Evolutionary conservation across 257 asterid species (phyloP).

Genomic region (Sherardia arvensis): DNA sequence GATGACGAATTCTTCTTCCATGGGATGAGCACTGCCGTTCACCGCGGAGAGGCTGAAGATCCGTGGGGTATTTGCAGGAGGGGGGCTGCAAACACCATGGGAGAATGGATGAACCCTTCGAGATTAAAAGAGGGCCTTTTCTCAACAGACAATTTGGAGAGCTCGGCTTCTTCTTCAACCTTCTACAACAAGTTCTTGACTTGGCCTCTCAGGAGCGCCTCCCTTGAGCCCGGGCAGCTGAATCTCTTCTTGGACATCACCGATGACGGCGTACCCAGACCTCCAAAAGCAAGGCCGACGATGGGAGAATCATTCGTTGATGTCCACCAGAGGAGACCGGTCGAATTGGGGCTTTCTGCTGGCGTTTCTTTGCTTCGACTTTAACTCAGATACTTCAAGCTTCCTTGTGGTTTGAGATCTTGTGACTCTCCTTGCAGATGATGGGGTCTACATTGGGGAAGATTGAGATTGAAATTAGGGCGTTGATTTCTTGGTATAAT

Average conservation of each 20-base stretch:
- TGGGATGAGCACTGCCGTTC: conserved; percentile 14
- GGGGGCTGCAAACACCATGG: conserved; percentile 53
- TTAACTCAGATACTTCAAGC: conserved; percentile 41
- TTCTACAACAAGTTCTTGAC: conserved; percentile 80
- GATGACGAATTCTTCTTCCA: conserved; percentile 30
- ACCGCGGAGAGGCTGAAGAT: conserved; percentile 26
- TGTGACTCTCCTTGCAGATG: conserved; percentile 63
- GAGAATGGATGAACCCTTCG: conserved; percentile 43
- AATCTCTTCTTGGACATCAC: conserved; percentile 53
- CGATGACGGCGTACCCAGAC: conserved; percentile 72
- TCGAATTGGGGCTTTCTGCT: conserved; percentile 41
- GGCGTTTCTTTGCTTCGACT: conserved; percentile 32
- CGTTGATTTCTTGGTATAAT: background rate
- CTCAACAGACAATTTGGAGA: conserved; percentile 36
- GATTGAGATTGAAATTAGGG: background rate
- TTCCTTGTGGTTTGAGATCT: conserved; percentile 55
- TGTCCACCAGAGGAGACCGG: conserved; percentile 64
- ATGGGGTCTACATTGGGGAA: conserved; percentile 71
- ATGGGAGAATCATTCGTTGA: conserved; percentile 93
- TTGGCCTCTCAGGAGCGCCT: conserved; percentile 85
- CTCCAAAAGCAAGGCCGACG: conserved; percentile 81
- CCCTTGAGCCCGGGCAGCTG: conserved; percentile 70
- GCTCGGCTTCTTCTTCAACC: conserved; percentile 78
- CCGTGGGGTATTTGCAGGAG: conserved; percentile 88
- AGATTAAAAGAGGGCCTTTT: conserved; percentile 38